These are phyloP conservation scores for Aspergillus ochraceus DNA, from an alignment of 2,329 filamentous ascomycete species.

Conservation along the genomic window DNA sequence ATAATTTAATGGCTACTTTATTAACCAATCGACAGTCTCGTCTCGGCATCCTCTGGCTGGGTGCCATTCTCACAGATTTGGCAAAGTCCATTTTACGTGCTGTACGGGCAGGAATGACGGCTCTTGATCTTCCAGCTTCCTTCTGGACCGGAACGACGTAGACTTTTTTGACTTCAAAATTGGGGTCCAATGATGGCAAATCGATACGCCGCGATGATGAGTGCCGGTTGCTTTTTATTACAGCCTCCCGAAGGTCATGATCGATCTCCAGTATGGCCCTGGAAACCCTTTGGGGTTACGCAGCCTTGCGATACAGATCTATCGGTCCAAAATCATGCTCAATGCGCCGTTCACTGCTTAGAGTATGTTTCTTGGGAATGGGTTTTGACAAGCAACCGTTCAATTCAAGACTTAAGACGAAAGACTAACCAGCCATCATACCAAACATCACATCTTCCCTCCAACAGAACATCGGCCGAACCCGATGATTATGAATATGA, in stretches of 20 bases:
- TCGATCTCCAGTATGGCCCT: conserved; percentile 16
- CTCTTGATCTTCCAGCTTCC: conserved; percentile 9
- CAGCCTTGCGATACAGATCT: conserved; percentile 19
- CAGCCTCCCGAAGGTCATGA: conserved; percentile 12
- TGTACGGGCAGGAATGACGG: conserved; percentile 8
- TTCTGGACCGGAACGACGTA: conserved; percentile 19
- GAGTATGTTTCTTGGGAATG: conserved; percentile 24
- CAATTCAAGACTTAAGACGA: not conserved
- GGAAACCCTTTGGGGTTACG: conserved; percentile 24
- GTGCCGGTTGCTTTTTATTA: conserved; percentile 23
- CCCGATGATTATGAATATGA: not conserved
- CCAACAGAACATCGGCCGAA: not conserved
- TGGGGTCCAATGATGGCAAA: conserved; percentile 1
- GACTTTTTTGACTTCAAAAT: conserved; percentile 18
- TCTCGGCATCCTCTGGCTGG: conserved; percentile 23
- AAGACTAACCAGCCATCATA: not conserved
- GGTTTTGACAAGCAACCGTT: conserved; percentile 10
- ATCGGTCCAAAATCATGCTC: conserved; percentile 17
- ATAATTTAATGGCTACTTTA: conserved; percentile 9
- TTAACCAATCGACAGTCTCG: conserved; percentile 17
- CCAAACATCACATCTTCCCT: not conserved
- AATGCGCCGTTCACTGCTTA: conserved; percentile 19
- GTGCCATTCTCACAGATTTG: conserved; percentile 15
- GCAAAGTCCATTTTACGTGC: conserved; percentile 16
- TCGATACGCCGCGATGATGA: conserved; percentile 21